Percentiles rank a stretch among this genome's conserved stretches.
phyloP scores from a whole-genome alignment of 495 filamentous ascomycete genomes.

The Aspergillus steynii region DNA sequence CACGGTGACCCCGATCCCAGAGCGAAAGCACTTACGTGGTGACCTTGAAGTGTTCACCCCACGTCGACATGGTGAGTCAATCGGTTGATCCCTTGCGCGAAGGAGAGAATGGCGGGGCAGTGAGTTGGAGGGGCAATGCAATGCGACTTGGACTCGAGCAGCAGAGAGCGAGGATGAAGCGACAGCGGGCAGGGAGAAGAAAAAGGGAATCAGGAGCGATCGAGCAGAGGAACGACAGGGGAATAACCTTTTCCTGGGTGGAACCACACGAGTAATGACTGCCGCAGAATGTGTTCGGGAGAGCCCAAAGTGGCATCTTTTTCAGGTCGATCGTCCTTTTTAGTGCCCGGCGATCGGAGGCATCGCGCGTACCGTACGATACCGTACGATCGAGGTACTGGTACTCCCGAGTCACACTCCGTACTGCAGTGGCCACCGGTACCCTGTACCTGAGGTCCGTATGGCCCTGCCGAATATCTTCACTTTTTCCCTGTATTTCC shows the following conservation, averaged over 20 bases:
- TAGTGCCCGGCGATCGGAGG: conserved; percentile 25
- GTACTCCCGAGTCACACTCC: no score
- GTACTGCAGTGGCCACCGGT: no score
- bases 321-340: conserved; percentile 1
- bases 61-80: conserved; percentile 69
- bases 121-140: not conserved
- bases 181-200: not conserved
- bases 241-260: not conserved
- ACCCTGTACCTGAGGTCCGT: no score
- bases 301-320: conserved; percentile 2
- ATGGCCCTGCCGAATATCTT: not conserved
- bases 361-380: not conserved
- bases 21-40: conserved; percentile 67
- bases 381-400: no score
- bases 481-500: not conserved
- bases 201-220: not conserved
- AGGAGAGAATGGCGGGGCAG: conserved; percentile 3
- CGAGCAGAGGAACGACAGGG: not conserved
- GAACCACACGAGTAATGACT: not conserved
- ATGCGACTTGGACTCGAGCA: conserved; percentile 1
- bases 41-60: conserved; percentile 80
- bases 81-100: conserved; percentile 1
- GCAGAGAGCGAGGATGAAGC: not conserved
- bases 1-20: no score
- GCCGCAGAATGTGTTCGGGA: conserved; percentile 2